phyloP scores from a whole-genome alignment of 345 rosid genomes.

The Sisymbrium irio region DNA sequence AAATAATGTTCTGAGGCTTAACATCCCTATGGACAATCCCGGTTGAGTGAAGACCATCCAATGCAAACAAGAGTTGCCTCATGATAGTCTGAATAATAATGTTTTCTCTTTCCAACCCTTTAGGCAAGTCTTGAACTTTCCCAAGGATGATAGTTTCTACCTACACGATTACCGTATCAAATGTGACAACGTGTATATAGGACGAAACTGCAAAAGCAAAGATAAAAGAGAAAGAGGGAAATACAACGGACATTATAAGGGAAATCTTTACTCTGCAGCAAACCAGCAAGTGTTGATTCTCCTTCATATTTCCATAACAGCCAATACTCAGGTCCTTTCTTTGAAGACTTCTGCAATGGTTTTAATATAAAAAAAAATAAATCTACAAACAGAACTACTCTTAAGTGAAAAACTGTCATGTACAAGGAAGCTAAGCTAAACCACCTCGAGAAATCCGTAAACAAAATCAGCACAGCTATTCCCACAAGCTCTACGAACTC shows the following conservation, averaged over 20 bases:
- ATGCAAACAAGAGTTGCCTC: conserved; percentile 83
- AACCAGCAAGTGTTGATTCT: conserved; percentile 72
- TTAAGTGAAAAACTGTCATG: background rate
- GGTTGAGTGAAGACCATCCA: conserved; percentile 97
- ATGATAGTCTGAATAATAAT: conserved; percentile 81
- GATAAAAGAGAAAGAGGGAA: conserved; percentile 17
- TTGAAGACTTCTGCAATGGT: conserved; percentile 63
- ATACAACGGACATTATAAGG: conserved; percentile 78
- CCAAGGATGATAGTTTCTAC: conserved; percentile 84
- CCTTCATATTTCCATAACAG: conserved; percentile 89
- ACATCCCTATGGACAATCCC: conserved; percentile 96
- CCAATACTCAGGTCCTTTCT: conserved; percentile 86
- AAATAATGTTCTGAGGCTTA: conserved; percentile 90
- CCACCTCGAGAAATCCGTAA: conserved; percentile 87
- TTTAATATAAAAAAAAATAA: background rate
- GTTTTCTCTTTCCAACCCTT: conserved; percentile 84
- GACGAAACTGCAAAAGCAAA: too few species aligned
- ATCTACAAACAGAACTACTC: background rate
- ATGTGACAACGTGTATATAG: background rate
- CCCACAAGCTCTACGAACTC: conserved; percentile 93
- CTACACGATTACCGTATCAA: conserved; percentile 41
- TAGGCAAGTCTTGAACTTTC: conserved; percentile 74
- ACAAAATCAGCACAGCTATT: conserved; percentile 90
- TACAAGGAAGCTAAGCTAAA: conserved; percentile 7
- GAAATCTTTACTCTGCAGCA: conserved; percentile 84